Percentiles rank a stretch among this genome's conserved stretches.
phyloP scores from a whole-genome alignment of 495 filamentous ascomycete species.

The Copromyces sp. region DNA sequence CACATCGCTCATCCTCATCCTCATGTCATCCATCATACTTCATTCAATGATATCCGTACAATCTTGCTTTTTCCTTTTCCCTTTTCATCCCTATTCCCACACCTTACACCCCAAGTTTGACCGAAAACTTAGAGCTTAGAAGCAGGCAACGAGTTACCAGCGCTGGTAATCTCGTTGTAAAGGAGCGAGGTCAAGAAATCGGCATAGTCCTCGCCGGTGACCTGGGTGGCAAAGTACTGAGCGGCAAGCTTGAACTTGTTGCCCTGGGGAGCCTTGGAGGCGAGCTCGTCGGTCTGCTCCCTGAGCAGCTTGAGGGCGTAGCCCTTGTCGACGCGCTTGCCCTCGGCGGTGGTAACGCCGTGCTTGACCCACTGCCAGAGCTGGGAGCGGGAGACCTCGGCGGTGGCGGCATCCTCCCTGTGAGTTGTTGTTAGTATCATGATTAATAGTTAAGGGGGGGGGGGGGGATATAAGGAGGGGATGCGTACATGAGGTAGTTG shows the following conservation, averaged over 20 bases:
- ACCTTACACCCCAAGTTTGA: not conserved
- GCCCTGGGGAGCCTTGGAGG: conserved; percentile 67
- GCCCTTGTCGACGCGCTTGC: conserved; percentile 85
- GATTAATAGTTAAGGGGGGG: not conserved
- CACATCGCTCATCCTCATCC: not conserved
- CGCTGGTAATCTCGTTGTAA: conserved; percentile 91
- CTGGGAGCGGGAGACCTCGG: conserved; percentile 84
- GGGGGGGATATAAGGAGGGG: not conserved
- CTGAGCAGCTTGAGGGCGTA: conserved; percentile 80
- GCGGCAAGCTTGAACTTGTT: conserved; percentile 89
- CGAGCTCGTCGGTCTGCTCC: conserved; percentile 73
- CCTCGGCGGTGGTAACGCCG: conserved; percentile 75
- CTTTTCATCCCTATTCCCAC: not conserved
- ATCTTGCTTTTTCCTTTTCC: not conserved
- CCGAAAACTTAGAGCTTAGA: conserved; percentile 58
- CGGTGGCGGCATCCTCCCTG: conserved; percentile 90
- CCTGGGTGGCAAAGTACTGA: conserved; percentile 84
- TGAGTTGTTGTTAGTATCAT: conserved; percentile 12
- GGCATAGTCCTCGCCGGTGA: conserved; percentile 93
- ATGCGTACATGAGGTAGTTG: conserved; percentile 82
- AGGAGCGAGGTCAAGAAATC: conserved; percentile 92
- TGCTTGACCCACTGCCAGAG: conserved; percentile 96
- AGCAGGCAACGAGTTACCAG: conserved; percentile 57
- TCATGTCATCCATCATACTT: not conserved
- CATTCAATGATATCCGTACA: not conserved